A percentile compares a stretch with the other conserved stretches of the same genome.
phyloP scores from a whole-genome alignment of 164 flowering plant genomes.

The Taxillus chinensis region DNA sequence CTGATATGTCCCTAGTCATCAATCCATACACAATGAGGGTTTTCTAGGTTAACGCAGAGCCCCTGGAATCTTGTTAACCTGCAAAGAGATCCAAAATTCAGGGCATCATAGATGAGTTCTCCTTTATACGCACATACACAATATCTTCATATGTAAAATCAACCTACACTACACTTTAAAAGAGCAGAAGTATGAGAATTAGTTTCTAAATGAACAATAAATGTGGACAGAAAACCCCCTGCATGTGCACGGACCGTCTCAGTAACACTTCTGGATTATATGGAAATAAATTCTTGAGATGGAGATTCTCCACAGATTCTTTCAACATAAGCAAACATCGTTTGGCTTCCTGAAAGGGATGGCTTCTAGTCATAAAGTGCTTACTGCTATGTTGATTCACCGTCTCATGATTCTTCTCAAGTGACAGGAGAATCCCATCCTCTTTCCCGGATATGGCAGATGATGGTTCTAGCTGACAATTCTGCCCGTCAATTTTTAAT shows the following conservation, averaged over 20 bases:
- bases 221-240: not conserved
- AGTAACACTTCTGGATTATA: constrained; percentile 82
- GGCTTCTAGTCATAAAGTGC: constrained; percentile 3
- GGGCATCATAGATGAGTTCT: no score
- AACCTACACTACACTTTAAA: not conserved
- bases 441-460: constrained; percentile 4
- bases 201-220: not conserved
- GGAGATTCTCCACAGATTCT: constrained; percentile 51
- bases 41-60: constrained; percentile 25
- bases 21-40: not conserved
- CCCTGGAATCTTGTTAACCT: constrained; percentile 43
- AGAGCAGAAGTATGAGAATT: not conserved
- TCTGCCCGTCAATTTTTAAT: constrained; percentile 26
- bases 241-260: constrained; percentile 36
- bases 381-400: constrained; percentile 8
- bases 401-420: constrained; percentile 8
- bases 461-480: constrained; percentile 10
- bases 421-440: constrained; percentile 5
- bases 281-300: constrained; percentile 61
- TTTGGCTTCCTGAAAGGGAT: constrained; percentile 37
- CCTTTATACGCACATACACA: no score
- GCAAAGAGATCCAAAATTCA: constrained; percentile 9
- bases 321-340: constrained; percentile 59
- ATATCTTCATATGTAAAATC: no score
- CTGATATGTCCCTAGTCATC: not conserved